phyloP scores from a whole-genome alignment of 2,329 filamentous ascomycete genomes.

The Calonectria ilicicola region DNA sequence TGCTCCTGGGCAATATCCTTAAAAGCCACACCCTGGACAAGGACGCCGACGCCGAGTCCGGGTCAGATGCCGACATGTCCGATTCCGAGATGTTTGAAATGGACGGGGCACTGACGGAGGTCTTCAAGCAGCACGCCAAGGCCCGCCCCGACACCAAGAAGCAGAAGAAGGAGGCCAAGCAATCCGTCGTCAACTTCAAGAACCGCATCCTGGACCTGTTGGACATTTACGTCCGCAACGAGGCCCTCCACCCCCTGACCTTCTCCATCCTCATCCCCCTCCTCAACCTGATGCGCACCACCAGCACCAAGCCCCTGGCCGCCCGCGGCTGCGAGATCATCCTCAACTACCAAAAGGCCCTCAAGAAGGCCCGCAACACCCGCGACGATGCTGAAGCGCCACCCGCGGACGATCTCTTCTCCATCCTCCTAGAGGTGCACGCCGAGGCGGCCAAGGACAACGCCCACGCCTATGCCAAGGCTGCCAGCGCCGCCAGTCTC shows the following conservation, averaged over 20 bases:
- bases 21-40: slow-evolving; percentile 76
- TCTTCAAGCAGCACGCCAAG: slow-evolving; percentile 84
- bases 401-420: slow-evolving; percentile 64
- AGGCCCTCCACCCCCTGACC: slow-evolving; percentile 75
- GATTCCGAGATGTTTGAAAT: slow-evolving; percentile 95
- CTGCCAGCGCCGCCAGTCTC: slow-evolving; percentile 79
- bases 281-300: slow-evolving; percentile 81
- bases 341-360: slow-evolving; percentile 75
- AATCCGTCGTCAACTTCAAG: slow-evolving; percentile 94
- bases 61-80: slow-evolving; percentile 85
- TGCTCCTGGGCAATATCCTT: slow-evolving; percentile 81
- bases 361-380: slow-evolving; percentile 67
- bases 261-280: slow-evolving; percentile 81
- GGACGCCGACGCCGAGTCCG: slow-evolving; percentile 66
- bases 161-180: slow-evolving; percentile 87
- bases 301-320: slow-evolving; percentile 79
- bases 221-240: slow-evolving; percentile 84
- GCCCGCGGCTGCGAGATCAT: slow-evolving; percentile 81
- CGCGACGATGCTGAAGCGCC: slow-evolving; percentile 50
- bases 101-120: slow-evolving; percentile 84
- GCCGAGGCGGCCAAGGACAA: slow-evolving; percentile 71
- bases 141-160: slow-evolving; percentile 76
- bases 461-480: slow-evolving; percentile 78
- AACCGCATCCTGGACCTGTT: slow-evolving; percentile 91
- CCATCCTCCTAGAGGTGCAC: slow-evolving; percentile 76